Conservation (phyloP, 768 basidiomycete species). For the Leccinum incarnatum region DNA sequence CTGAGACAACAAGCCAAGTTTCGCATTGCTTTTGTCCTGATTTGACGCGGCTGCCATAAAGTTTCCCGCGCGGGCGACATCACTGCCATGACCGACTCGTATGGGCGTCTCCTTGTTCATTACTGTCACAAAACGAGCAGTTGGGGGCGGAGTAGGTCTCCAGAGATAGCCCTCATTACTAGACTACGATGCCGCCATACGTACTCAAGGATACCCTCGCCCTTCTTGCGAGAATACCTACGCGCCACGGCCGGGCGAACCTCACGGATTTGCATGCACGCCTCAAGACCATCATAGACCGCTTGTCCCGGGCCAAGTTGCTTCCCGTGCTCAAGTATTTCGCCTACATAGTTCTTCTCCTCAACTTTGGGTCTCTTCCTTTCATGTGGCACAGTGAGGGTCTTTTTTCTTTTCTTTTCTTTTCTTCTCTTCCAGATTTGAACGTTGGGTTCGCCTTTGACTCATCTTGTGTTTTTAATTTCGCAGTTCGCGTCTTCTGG, state of each 20-base stretch:
- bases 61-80: not conserved
- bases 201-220: conserved; percentile 1
- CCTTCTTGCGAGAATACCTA: conserved; percentile 17
- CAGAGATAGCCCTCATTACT: not conserved
- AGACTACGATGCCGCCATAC: conserved; percentile 10
- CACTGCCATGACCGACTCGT: no score
- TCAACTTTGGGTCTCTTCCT: conserved; percentile 62
- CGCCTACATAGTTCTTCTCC: conserved; percentile 44
- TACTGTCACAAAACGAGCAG: not conserved
- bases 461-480: not conserved
- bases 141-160: not conserved
- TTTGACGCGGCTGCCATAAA: not conserved
- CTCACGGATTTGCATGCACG: conserved; percentile 2
- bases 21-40: not conserved
- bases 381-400: conserved; percentile 65
- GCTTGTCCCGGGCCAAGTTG: conserved; percentile 2
- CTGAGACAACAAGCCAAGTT: no score
- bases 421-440: no score
- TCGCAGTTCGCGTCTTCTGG: conserved; percentile 51
- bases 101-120: not conserved
- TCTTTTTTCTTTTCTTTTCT: conserved; percentile 4
- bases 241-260: not conserved
- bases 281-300: conserved; percentile 4
- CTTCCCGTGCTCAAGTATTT: conserved; percentile 18
- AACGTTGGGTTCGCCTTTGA: not conserved